A percentile compares a stretch with the other conserved stretches of the same genome.
phyloP scores from a whole-genome alignment of 2,329 filamentous ascomycete genomes.

The Microdochium trichocladiopsis region DNA sequence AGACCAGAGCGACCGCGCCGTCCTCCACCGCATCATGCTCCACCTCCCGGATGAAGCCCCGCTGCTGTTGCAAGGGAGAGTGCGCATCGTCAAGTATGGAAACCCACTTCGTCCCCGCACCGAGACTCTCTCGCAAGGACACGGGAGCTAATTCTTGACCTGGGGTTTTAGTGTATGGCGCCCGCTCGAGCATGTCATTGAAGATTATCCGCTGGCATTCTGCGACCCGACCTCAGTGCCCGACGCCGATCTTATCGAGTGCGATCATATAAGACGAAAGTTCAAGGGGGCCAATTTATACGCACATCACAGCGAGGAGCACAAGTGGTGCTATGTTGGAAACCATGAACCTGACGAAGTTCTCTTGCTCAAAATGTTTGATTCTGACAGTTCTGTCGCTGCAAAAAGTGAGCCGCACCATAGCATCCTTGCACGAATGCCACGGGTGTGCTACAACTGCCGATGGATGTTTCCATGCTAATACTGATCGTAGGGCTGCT shows the following conservation, averaged over 20 bases:
- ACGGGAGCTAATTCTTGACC: not conserved
- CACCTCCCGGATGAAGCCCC: not conserved
- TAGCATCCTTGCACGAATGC: not conserved
- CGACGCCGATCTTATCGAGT: constrained; percentile 1
- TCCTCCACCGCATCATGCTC: constrained; percentile 1
- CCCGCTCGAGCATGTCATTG: constrained; percentile 1
- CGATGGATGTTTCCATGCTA: not conserved
- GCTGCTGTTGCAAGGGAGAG: not conserved
- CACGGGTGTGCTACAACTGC: not conserved
- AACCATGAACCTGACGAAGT: constrained; percentile 1
- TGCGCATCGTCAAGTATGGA: constrained; percentile 1
- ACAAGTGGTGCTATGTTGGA: constrained; percentile 1
- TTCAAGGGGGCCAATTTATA: constrained; percentile 1
- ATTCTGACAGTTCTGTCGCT: not conserved
- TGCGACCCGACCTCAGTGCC: not conserved
- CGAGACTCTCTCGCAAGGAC: not conserved
- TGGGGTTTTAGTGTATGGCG: not conserved
- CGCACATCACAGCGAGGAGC: not conserved
- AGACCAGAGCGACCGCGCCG: constrained; percentile 2
- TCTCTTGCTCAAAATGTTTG: constrained; percentile 1
- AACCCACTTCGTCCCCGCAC: not conserved
- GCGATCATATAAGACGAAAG: not conserved
- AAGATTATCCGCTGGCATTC: constrained; percentile 1
- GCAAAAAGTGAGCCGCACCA: not conserved
- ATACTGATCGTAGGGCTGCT: not conserved